Evolutionary conservation across 176 grass and related monocot species (phyloP).

Genomic region (barley (Hordeum vulgare)): MorexV3_pseudomolecules_assembly NC_058523.1:192018915-192019414

Average conservation of each 20-base stretch:
- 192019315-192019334: slow-evolving; percentile 60
- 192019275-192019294: slow-evolving; percentile 57
- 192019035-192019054: neutral
- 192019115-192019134: neutral
- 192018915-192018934: slow-evolving; percentile 7
- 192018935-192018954: too few species aligned
- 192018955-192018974: slow-evolving; percentile 72
- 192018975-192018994: slow-evolving; percentile 67
- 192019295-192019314: slow-evolving; percentile 46
- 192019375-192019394: slow-evolving; percentile 63
- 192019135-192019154: neutral
- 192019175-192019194: neutral
- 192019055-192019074: neutral
- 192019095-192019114: neutral
- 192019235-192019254: neutral
- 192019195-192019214: neutral
- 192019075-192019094: neutral
- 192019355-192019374: slow-evolving; percentile 64
- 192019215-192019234: slow-evolving; percentile 18
- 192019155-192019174: neutral
- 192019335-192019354: slow-evolving; percentile 74
- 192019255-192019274: slow-evolving; percentile 42
- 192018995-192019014: slow-evolving; percentile 37
- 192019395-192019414: slow-evolving; percentile 17
- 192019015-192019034: slow-evolving; percentile 21